Evolutionary conservation across 2,329 filamentous ascomycete genomes (phyloP), one percentile per base, ranked within the genome.

Genomic region (Fusarium ambrosium): DNA sequence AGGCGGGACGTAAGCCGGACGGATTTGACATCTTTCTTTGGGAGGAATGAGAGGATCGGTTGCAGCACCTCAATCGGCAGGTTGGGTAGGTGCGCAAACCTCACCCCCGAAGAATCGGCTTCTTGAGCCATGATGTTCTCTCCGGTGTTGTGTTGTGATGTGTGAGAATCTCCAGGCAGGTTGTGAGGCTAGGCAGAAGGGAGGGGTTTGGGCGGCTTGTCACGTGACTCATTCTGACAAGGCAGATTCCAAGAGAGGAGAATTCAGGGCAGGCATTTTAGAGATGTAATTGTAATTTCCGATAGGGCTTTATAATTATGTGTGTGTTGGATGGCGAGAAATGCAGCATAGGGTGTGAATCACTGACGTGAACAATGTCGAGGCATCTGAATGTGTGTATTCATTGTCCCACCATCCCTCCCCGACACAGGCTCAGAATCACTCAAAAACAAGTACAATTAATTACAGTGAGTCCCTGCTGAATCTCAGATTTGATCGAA

Each of bases 21-120:
- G 2, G 69, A 62, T 20, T 68, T 60, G 36, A 71, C 18, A 36
- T 71, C 68, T 48, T 34, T n/a, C 18, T 37, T 55, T 0, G 51
- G 43, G n/a, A 68, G 1, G 22, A 13, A 62, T n/a, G 51, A 60
- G 41, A 45, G 37, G 9, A 68, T 53, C 2, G 70, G 14, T 9
- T 11, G 27, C 6, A 71, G 7, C 5, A 71, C 14, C 24, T 71
- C 69, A 0, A 8, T 6, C 4, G 68, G 69, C 0, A 71, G 41
- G 13, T 20, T 48, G 4, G 32, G 3, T 0, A 71, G 51, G 8
- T 24, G 37, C 9, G 55, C 55, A 41, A 37, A 22, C 2, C 13
- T n/a, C 5, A 27, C n/a, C 22, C 55, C 6, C 11, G 16, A 27
- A 37, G 55, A n/a, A 18, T 5, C 20, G 10, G 18, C 4, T 20